Evolutionary conservation across 1,284 basidiomycete species (phyloP).

Genomic region (Phenoliferia sp.): DNA sequence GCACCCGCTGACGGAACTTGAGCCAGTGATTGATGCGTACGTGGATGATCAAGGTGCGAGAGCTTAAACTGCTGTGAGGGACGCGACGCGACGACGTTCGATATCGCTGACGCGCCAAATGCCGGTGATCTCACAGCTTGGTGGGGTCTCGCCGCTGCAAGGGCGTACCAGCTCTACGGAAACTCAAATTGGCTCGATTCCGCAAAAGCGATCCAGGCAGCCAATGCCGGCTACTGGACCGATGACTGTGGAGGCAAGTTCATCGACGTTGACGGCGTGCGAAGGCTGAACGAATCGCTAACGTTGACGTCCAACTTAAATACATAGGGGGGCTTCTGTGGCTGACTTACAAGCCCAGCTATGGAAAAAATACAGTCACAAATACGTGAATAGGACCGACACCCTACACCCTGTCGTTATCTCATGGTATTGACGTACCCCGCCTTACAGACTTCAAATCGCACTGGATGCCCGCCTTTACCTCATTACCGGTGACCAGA

Average conservation of each 20-base stretch:
- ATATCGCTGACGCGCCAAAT: neutral
- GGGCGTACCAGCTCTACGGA: slow-evolving; percentile 1
- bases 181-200: neutral
- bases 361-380: neutral
- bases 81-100: neutral
- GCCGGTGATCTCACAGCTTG: neutral
- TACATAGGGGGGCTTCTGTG: neutral
- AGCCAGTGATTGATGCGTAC: slow-evolving; percentile 1
- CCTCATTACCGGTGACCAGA: neutral
- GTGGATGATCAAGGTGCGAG: neutral
- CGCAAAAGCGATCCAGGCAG: neutral
- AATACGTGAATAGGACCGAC: neutral
- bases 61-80: neutral
- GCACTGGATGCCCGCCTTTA: neutral
- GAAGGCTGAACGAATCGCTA: neutral
- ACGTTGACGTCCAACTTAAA: neutral
- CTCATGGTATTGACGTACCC: neutral
- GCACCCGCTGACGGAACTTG: too few relatives aligned
- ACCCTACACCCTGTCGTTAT: neutral
- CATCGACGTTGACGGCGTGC: neutral
- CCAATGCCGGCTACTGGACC: neutral
- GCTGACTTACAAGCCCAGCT: neutral
- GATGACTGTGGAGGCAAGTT: neutral
- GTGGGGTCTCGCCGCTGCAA: neutral
- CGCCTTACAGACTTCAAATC: neutral